These are phyloP conservation scores for Stenocarpella maydis DNA, from an alignment of 2,329 filamentous ascomycete genomes.

Conservation along the genomic window DNA sequence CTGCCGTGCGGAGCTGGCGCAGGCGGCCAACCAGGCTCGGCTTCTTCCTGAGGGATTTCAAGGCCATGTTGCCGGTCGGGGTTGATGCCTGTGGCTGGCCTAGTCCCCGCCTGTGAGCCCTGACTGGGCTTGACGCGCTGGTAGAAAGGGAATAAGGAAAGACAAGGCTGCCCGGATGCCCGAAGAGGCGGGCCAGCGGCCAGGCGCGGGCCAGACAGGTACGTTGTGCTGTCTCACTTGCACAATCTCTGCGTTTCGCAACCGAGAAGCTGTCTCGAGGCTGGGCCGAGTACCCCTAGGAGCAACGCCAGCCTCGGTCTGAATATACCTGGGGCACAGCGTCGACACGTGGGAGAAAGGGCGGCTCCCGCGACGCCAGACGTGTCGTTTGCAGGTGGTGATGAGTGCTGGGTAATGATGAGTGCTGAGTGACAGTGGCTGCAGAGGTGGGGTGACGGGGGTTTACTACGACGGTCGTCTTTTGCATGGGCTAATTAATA, in stretches of 20 bases:
- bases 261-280: not conserved
- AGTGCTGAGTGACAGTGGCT: not conserved
- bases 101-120: not conserved
- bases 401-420: too few species aligned
- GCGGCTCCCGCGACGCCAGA: not conserved
- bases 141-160: not conserved
- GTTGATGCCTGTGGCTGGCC: not conserved
- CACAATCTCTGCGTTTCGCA: not conserved
- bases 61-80: not conserved
- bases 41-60: slow-evolving; percentile 11
- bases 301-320: not conserved
- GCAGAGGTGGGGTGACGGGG: not conserved
- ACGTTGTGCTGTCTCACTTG: not conserved
- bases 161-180: not conserved
- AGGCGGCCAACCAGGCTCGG: slow-evolving; percentile 33
- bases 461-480: not conserved
- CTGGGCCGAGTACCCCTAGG: not conserved
- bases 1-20: slow-evolving; percentile 19
- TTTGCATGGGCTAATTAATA: slow-evolving; percentile 11
- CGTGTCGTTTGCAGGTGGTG: too few species aligned
- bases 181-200: not conserved
- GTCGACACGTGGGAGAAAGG: not conserved
- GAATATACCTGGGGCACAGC: not conserved
- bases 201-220: not conserved
- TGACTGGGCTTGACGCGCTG: not conserved